Conservation (phyloP, 1,139 yeast genomes). For the Pneumocystis oryctolagi region DNA sequence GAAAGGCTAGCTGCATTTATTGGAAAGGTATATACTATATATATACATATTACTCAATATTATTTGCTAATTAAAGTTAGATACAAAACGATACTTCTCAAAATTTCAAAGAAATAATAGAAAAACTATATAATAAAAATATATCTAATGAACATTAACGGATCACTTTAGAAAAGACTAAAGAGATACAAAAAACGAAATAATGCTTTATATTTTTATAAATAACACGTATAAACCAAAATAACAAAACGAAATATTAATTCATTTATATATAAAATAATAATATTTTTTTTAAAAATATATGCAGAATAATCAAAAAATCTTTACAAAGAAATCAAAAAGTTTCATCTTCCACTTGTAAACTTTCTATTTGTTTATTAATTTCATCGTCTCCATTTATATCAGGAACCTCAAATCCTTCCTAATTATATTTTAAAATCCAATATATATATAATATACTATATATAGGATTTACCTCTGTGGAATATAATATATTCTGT, state of each 20-base stretch:
- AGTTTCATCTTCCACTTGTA: slow-evolving; percentile 19
- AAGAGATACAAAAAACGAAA: background rate
- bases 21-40: background rate
- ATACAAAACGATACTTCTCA: background rate
- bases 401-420: slow-evolving; percentile 26
- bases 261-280: background rate
- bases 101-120: background rate
- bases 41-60: background rate
- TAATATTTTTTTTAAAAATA: background rate
- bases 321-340: slow-evolving; percentile 13
- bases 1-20: background rate
- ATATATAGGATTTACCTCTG: slow-evolving; percentile 55
- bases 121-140: background rate
- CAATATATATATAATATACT: background rate
- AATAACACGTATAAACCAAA: background rate
- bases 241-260: background rate
- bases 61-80: background rate
- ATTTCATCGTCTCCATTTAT: slow-evolving; percentile 16
- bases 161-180: background rate
- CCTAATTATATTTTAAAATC: slow-evolving; percentile 5
- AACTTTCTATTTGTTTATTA: background rate
- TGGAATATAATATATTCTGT: slow-evolving; percentile 61
- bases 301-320: background rate
- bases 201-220: background rate
- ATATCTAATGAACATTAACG: background rate